Percentiles rank a stretch among this genome's conserved stretches.
These are phyloP conservation scores for Globisporangium perplexum DNA, from an alignment of 352 stramenopile genomes.

Conservation along the genomic window DNA sequence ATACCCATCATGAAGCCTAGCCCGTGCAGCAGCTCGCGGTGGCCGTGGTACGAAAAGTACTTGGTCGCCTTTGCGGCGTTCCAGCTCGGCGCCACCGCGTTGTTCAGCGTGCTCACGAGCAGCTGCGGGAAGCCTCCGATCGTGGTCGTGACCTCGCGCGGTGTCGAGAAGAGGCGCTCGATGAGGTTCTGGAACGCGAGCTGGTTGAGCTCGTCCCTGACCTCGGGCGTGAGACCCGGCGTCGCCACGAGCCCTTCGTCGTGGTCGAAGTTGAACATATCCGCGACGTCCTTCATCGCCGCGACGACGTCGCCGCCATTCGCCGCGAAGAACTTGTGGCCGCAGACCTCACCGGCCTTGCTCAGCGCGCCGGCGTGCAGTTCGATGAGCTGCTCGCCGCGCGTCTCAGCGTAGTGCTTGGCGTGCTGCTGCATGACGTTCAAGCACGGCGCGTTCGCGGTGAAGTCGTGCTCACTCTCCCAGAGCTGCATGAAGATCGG, in stretches of 20 bases:
- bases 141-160: slow-evolving; percentile 52
- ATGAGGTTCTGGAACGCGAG: slow-evolving; percentile 73
- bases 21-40: slow-evolving; percentile 75
- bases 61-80: slow-evolving; percentile 35
- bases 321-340: slow-evolving; percentile 36
- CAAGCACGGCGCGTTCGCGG: slow-evolving; percentile 61
- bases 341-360: slow-evolving; percentile 34
- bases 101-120: slow-evolving; percentile 55
- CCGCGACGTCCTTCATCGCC: slow-evolving; percentile 66
- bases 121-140: slow-evolving; percentile 67
- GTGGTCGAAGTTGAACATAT: slow-evolving; percentile 71
- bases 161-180: slow-evolving; percentile 65
- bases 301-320: slow-evolving; percentile 31
- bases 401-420: slow-evolving; percentile 32
- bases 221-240: slow-evolving; percentile 36
- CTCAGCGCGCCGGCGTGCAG: slow-evolving; percentile 37
- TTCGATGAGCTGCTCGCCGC: slow-evolving; percentile 31
- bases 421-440: slow-evolving; percentile 45
- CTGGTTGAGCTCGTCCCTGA: slow-evolving; percentile 38
- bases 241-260: slow-evolving; percentile 48
- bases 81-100: slow-evolving; percentile 24
- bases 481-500: slow-evolving; percentile 72
- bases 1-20: slow-evolving; percentile 76
- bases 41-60: slow-evolving; percentile 76
- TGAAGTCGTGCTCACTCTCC: slow-evolving; percentile 82